These are phyloP conservation scores for Cryptosporidium muris DNA, from an alignment of 169 alveolate species.

Conservation along the genomic window DNA sequence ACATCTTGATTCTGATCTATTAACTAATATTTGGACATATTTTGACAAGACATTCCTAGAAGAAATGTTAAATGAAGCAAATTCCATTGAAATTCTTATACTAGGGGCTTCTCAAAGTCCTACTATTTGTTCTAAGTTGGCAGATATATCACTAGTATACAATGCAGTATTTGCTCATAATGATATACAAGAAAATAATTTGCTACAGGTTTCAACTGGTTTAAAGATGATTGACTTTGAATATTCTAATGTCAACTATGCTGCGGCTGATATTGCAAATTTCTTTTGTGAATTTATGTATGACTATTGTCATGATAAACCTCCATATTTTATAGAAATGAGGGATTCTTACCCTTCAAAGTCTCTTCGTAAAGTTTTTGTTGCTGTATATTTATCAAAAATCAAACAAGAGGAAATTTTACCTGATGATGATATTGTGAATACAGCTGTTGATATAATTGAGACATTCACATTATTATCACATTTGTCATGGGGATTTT, in stretches of 20 bases:
- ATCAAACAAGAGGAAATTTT: conserved; percentile 68
- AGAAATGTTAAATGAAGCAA: conserved; percentile 31
- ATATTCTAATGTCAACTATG: conserved; percentile 79
- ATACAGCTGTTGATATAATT: conserved; percentile 72
- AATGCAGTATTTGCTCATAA: conserved; percentile 80
- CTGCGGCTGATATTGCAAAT: conserved; percentile 81
- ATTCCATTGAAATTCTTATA: conserved; percentile 20
- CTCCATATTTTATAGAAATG: conserved; percentile 76
- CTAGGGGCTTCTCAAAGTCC: conserved; percentile 52
- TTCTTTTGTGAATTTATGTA: conserved; percentile 78
- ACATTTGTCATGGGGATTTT: conserved; percentile 80
- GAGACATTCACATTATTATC: conserved; percentile 79
- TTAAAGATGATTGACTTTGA: conserved; percentile 81
- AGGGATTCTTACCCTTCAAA: conserved; percentile 76
- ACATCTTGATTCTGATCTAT: conserved; percentile 20
- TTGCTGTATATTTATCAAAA: conserved; percentile 77
- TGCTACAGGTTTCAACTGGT: conserved; percentile 75
- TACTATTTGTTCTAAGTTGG: no score
- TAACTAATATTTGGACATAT: not conserved
- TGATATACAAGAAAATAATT: conserved; percentile 81
- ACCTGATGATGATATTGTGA: conserved; percentile 70
- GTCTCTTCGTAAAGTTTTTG: conserved; percentile 76
- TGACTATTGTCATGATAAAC: conserved; percentile 74
- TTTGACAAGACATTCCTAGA: no score
- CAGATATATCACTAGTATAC: no score